Evolutionary conservation across 768 basidiomycete genomes (phyloP).

Genomic region (Pleurotus tuoliensis): DNA sequence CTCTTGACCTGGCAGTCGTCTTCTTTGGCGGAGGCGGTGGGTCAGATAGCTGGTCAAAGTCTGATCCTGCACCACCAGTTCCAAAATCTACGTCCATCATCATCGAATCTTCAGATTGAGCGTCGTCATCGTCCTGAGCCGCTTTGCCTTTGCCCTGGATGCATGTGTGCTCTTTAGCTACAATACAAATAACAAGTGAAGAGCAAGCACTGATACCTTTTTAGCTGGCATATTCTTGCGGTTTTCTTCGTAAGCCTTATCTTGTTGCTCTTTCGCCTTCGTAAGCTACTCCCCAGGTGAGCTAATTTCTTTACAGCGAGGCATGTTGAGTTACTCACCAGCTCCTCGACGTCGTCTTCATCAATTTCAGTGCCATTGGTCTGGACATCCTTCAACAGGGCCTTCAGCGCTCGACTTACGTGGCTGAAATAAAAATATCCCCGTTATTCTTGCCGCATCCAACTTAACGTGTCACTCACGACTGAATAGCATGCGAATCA

Average conservation of each 20-base stretch:
- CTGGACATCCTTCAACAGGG: slow-evolving; percentile 64
- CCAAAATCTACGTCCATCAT: slow-evolving; percentile 63
- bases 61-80: slow-evolving; percentile 42
- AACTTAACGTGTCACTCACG: slow-evolving; percentile 43
- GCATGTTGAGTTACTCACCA: slow-evolving; percentile 38
- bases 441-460: background rate
- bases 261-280: slow-evolving; percentile 68
- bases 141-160: slow-evolving; percentile 50
- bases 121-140: slow-evolving; percentile 31
- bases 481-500: slow-evolving; percentile 87
- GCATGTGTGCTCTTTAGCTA: background rate
- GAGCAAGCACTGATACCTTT: slow-evolving; percentile 26
- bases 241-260: slow-evolving; percentile 53
- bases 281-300: slow-evolving; percentile 41
- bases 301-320: background rate
- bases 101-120: slow-evolving; percentile 74
- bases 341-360: slow-evolving; percentile 73
- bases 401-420: slow-evolving; percentile 54
- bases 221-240: slow-evolving; percentile 35
- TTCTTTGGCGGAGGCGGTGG: slow-evolving; percentile 42
- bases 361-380: slow-evolving; percentile 62
- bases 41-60: slow-evolving; percentile 49
- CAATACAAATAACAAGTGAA: background rate
- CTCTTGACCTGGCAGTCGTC: slow-evolving; percentile 29
- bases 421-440: slow-evolving; percentile 41